Evolutionary conservation across 176 grass and related monocot genomes (phyloP).

Genomic region (Puccinellia tenuiflora): DNA sequence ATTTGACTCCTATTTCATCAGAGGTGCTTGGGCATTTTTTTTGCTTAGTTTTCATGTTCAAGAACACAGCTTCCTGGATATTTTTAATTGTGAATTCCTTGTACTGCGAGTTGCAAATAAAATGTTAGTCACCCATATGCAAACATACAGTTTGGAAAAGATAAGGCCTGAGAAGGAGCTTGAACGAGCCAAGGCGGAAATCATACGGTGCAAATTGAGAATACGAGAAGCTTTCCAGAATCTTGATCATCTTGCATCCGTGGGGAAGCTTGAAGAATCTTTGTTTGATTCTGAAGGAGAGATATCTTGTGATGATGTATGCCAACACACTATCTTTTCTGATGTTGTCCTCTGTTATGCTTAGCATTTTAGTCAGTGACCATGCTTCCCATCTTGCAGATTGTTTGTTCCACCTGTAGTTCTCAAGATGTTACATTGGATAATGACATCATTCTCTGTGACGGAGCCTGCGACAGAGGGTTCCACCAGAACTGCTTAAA

Average conservation of each 20-base stretch:
- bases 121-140: neutral
- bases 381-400: conserved; percentile 43
- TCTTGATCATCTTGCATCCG: conserved; percentile 47
- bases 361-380: neutral
- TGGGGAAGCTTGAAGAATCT: conserved; percentile 62
- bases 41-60: neutral
- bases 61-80: neutral
- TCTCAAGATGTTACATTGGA: conserved; percentile 37
- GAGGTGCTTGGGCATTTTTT: neutral
- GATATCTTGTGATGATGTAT: conserved; percentile 76
- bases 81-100: conserved; percentile 17
- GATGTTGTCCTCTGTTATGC: neutral
- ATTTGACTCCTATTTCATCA: neutral
- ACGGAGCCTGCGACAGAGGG: conserved; percentile 72
- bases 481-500: conserved; percentile 97
- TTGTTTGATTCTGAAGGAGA: conserved; percentile 82
- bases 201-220: conserved; percentile 71
- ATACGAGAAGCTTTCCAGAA: conserved; percentile 65
- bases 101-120: neutral
- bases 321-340: conserved; percentile 14
- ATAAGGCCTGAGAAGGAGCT: conserved; percentile 96
- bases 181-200: conserved; percentile 80
- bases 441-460: conserved; percentile 95
- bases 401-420: conserved; percentile 82
- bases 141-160: conserved; percentile 75